Conservation (phyloP, 1,284 basidiomycete species). For the Heliocybe sulcata region DNA sequence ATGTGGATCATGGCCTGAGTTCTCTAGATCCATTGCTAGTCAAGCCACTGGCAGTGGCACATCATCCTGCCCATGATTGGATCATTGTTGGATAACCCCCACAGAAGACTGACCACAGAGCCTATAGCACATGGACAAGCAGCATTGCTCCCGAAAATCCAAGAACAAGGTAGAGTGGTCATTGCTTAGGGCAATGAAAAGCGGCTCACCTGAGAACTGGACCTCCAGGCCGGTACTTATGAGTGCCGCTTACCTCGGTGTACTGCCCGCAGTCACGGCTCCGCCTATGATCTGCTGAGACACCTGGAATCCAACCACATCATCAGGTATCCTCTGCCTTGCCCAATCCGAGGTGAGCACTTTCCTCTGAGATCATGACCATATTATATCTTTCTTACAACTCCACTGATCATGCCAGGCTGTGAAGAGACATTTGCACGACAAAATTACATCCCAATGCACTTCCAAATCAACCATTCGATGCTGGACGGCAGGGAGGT, state of each 20-base stretch:
- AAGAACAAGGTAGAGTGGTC: background rate
- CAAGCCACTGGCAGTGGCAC: too few relatives aligned
- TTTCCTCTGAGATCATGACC: background rate
- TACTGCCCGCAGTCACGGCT: slow-evolving; percentile 12
- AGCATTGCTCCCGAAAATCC: background rate
- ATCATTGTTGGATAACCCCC: too few relatives aligned
- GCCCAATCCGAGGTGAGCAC: slow-evolving; percentile 14
- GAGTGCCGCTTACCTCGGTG: slow-evolving; percentile 13
- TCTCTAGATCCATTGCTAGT: too few relatives aligned
- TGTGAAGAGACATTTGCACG: slow-evolving; percentile 10
- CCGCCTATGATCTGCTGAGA: slow-evolving; percentile 10
- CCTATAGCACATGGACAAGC: background rate
- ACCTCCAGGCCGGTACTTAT: slow-evolving; percentile 13
- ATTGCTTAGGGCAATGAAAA: background rate
- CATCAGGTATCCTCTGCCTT: slow-evolving; percentile 12
- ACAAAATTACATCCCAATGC: slow-evolving; percentile 6
- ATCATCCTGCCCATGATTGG: too few relatives aligned
- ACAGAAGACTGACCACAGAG: background rate
- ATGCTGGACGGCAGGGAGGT: slow-evolving; percentile 2
- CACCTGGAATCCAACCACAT: slow-evolving; percentile 16
- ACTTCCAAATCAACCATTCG: slow-evolving; percentile 8
- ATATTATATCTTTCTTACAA: background rate
- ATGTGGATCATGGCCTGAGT: too few relatives aligned
- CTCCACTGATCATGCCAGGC: slow-evolving; percentile 5
- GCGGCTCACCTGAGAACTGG: background rate